Evolutionary conservation across 2,329 filamentous ascomycete genomes (phyloP).

Genomic region (Aspergillus aculeatinus): DNA sequence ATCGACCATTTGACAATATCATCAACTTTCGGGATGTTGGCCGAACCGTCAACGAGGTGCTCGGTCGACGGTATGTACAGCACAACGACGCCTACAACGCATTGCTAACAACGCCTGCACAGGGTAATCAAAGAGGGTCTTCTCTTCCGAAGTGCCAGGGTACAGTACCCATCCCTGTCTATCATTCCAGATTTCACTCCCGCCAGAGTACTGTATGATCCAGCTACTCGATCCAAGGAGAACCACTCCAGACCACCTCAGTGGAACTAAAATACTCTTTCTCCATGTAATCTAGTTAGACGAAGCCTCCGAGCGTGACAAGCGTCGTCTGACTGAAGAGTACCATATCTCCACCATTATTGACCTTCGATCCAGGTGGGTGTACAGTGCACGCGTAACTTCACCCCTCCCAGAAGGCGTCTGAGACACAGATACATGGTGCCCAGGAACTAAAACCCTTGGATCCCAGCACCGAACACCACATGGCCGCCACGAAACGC

Average conservation of each 20-base stretch:
- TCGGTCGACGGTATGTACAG: conserved; percentile 53
- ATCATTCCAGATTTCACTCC: no score
- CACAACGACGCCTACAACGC: background rate
- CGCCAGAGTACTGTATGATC: no score
- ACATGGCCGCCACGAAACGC: conserved; percentile 65
- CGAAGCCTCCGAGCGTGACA: conserved; percentile 68
- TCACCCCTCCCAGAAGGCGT: background rate
- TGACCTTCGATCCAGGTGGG: conserved; percentile 74
- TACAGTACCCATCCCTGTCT: conserved; percentile 31
- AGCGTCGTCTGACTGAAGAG: conserved; percentile 56
- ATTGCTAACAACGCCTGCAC: conserved; percentile 3
- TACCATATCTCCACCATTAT: conserved; percentile 70
- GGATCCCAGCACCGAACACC: conserved; percentile 65
- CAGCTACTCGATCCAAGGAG: no score
- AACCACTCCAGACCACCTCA: no score
- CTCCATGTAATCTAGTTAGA: conserved; percentile 49
- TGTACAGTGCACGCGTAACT: background rate
- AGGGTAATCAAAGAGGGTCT: conserved; percentile 59
- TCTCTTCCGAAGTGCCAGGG: conserved; percentile 68
- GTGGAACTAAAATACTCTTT: no score
- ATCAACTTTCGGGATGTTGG: conserved; percentile 79
- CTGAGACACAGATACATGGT: background rate
- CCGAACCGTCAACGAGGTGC: conserved; percentile 61
- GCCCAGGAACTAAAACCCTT: background rate
- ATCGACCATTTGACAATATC: conserved; percentile 55